phyloP scores from a whole-genome alignment of 1,284 basidiomycete genomes.

The Tylopilus orsonianus region DNA sequence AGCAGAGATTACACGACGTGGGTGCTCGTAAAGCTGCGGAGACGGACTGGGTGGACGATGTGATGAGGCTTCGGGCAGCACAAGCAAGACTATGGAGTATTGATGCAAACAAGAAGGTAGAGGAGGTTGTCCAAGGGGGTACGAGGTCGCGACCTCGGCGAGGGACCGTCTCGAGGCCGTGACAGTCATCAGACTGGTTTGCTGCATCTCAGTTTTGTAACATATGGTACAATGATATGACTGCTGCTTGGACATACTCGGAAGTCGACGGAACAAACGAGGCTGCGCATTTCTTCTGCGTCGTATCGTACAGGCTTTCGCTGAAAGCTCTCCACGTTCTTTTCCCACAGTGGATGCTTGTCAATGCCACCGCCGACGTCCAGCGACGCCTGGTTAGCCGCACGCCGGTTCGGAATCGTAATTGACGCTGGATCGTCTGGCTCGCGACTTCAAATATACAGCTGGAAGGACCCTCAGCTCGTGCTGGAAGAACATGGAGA shows the following conservation, averaged over 20 bases:
- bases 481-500: slow-evolving; percentile 47
- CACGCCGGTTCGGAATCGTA: slow-evolving; percentile 90
- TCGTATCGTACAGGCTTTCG: slow-evolving; percentile 20
- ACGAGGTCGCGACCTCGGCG: slow-evolving; percentile 32
- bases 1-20: slow-evolving; percentile 50
- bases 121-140: slow-evolving; percentile 24
- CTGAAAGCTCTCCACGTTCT: slow-evolving; percentile 25
- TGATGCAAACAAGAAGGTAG: slow-evolving; percentile 20
- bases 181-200: slow-evolving; percentile 3
- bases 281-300: background rate
- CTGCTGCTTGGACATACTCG: no score
- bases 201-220: slow-evolving; percentile 12
- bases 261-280: no score
- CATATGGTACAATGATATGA: background rate
- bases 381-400: slow-evolving; percentile 69
- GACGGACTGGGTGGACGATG: slow-evolving; percentile 66
- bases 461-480: slow-evolving; percentile 84
- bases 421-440: slow-evolving; percentile 98
- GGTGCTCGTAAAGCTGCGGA: slow-evolving; percentile 49
- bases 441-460: slow-evolving; percentile 95
- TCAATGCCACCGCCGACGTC: slow-evolving; percentile 72
- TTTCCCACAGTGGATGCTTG: slow-evolving; percentile 29
- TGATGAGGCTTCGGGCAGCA: slow-evolving; percentile 48
- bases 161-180: slow-evolving; percentile 22
- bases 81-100: slow-evolving; percentile 33